phyloP scores from a whole-genome alignment of 257 asterid genomes.

The Salvia splendens region DNA sequence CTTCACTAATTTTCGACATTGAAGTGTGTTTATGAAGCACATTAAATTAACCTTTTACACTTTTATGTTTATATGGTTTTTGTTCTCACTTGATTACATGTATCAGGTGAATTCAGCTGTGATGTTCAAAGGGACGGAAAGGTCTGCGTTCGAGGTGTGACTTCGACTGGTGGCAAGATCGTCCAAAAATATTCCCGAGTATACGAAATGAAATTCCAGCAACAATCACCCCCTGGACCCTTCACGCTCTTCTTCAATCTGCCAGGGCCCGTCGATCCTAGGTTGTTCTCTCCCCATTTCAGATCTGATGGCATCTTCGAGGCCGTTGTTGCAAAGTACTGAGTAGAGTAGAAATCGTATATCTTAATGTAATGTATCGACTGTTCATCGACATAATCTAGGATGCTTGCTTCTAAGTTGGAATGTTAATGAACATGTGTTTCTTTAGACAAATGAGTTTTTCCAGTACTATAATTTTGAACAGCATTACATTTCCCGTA shows the following conservation, averaged over 20 bases:
- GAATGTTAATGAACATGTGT: conserved; percentile 13
- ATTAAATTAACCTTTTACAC: too few relatives aligned
- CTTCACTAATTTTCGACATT: not conserved
- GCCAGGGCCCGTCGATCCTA: conserved; percentile 87
- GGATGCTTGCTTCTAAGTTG: conserved; percentile 9
- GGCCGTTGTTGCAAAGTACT: conserved; percentile 55
- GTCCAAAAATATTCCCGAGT: conserved; percentile 59
- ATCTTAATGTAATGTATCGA: conserved; percentile 14
- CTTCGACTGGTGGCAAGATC: conserved; percentile 61
- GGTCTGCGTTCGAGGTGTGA: conserved; percentile 66
- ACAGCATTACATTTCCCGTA: conserved; percentile 12
- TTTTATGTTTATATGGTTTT: not conserved
- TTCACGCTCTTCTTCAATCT: conserved; percentile 69
- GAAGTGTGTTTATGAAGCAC: not conserved
- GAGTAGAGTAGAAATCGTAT: conserved; percentile 30
- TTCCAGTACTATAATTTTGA: conserved; percentile 18
- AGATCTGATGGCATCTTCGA: conserved; percentile 85
- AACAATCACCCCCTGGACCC: conserved; percentile 80
- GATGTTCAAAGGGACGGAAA: conserved; percentile 59
- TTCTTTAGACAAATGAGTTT: conserved; percentile 17
- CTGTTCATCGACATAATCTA: conserved; percentile 17
- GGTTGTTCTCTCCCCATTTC: conserved; percentile 58
- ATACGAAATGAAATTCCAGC: conserved; percentile 70
- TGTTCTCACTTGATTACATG: too few relatives aligned
- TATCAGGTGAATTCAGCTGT: conserved; percentile 72